Percentiles rank a stretch among this genome's conserved stretches.
Conservation (phyloP, 139 green algal genomes). For the Coelastrella sp. region DNA sequence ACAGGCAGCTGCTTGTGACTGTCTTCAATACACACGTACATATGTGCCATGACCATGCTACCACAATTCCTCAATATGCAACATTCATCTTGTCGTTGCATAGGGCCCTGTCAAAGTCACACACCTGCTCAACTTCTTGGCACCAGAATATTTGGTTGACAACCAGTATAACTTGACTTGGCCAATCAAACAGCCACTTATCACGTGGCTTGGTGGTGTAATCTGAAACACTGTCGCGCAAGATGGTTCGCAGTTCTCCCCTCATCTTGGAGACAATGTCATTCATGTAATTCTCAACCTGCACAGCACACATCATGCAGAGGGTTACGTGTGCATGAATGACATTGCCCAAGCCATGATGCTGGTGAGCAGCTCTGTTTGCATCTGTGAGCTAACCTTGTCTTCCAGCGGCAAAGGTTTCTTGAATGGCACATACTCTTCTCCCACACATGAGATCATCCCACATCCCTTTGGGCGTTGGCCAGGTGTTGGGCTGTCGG, state of each 20-base stretch:
- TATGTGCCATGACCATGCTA: too few relatives aligned
- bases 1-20: not conserved
- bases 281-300: conserved; percentile 93
- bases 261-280: conserved; percentile 89
- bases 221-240: conserved; percentile 74
- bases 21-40: too few relatives aligned
- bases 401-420: conserved; percentile 78
- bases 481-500: conserved; percentile 62
- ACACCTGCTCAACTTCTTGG: conserved; percentile 83
- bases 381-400: too few relatives aligned
- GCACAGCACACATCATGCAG: not conserved
- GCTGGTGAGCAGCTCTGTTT: too few relatives aligned
- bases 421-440: conserved; percentile 83
- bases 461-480: conserved; percentile 75
- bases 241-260: conserved; percentile 79
- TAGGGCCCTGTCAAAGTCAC: not conserved
- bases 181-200: conserved; percentile 91
- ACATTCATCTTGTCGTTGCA: too few relatives aligned
- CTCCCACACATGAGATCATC: conserved; percentile 90
- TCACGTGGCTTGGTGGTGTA: conserved; percentile 82
- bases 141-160: conserved; percentile 95
- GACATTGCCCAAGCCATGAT: too few relatives aligned
- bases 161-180: conserved; percentile 89
- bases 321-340: too few relatives aligned
- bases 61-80: too few relatives aligned